Base-by-base conservation (phyloP, 805 yeast genomes). In the Pichia heedii region DNA sequence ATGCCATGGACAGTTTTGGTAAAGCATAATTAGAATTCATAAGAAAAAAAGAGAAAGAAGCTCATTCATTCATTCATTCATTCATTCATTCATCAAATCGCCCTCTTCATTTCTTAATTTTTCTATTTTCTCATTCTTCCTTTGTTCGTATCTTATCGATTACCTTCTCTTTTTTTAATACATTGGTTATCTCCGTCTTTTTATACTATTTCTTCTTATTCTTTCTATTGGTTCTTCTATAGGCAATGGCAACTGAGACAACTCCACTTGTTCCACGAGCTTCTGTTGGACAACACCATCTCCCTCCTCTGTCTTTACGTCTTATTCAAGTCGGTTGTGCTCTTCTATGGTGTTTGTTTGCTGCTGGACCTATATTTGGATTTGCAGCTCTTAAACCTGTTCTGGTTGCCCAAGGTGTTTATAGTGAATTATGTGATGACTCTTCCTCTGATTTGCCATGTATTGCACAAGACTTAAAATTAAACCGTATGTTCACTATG, bases 351-450 rank as follows among this genome's bases (percentile, higher is more conserved):
- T 90, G 97, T 65, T 65, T 89, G 13, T 68, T 86, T 33, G 87
- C 96, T 0, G 96, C 96, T 0, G 97, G 97, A 6, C 87, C 94
- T 1, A 80, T 89, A 13, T 89, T 89, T 69, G 97, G 97, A 4
- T 89, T 89, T 67, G 96, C 97, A 21, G 97, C 97, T 3, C 67
- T 89, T 43, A 90, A 90, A 57, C 94, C 95, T 6, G 76, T 89
- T 11, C 65, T 90, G 36, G 73, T 87, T 18, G 60, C 69, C 10
- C 89, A 90, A 57, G 88, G 90, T 4, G 81, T 89, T 4, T 90
- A 89, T 55, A 61, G 70, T 21, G 74, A 79, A 2, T 56, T 67
- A 8, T 89, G 97, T 58, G 57, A 67, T 3, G 56, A 40, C 4
- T 30, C 32, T 19, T 33, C 15, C 1, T 6, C 33, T 32, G 51